Conservation (phyloP, 805 yeast species). For the Millerozyma miso region DNA sequence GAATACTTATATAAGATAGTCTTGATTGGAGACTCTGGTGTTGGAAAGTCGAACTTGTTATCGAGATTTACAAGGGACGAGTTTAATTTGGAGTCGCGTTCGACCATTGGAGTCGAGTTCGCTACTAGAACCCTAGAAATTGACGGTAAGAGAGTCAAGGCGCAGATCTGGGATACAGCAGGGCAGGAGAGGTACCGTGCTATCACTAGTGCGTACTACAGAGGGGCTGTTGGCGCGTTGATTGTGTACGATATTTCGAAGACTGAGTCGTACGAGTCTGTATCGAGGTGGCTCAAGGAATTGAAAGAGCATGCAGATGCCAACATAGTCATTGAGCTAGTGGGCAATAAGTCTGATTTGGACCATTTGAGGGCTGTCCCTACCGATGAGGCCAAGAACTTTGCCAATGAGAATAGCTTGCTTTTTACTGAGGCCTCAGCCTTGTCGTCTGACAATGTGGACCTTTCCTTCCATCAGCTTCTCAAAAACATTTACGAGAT, state of each 20-base stretch:
- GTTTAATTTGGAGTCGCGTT: slow-evolving; percentile 88
- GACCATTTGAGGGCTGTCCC: slow-evolving; percentile 94
- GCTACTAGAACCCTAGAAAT: slow-evolving; percentile 92
- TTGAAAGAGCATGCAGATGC: slow-evolving; percentile 90
- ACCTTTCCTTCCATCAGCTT: slow-evolving; percentile 87
- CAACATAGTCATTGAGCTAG: slow-evolving; percentile 89
- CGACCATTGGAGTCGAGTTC: slow-evolving; percentile 97
- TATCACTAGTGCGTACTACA: slow-evolving; percentile 92
- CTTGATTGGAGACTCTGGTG: slow-evolving; percentile 95
- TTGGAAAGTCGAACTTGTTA: slow-evolving; percentile 90
- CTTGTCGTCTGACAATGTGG: slow-evolving; percentile 90
- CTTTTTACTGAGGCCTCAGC: slow-evolving; percentile 96
- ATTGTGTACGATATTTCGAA: slow-evolving; percentile 94
- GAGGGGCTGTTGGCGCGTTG: slow-evolving; percentile 98
- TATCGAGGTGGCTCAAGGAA: slow-evolving; percentile 86
- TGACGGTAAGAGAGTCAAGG: slow-evolving; percentile 79
- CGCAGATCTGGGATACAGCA: slow-evolving; percentile 98
- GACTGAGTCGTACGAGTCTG: slow-evolving; percentile 79
- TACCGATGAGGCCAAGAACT: slow-evolving; percentile 93
- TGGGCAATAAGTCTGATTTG: slow-evolving; percentile 88
- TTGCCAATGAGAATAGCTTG: slow-evolving; percentile 87
- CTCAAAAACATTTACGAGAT: slow-evolving; percentile 90
- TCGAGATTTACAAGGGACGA: slow-evolving; percentile 95
- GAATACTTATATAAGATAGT: slow-evolving; percentile 94
- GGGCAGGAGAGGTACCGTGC: slow-evolving; percentile 99